Percentiles rank a stretch among this genome's conserved stretches.
These are phyloP conservation scores for Gamarada debralockiae DNA, from an alignment of 495 filamentous ascomycete species.

Conservation along the genomic window DNA sequence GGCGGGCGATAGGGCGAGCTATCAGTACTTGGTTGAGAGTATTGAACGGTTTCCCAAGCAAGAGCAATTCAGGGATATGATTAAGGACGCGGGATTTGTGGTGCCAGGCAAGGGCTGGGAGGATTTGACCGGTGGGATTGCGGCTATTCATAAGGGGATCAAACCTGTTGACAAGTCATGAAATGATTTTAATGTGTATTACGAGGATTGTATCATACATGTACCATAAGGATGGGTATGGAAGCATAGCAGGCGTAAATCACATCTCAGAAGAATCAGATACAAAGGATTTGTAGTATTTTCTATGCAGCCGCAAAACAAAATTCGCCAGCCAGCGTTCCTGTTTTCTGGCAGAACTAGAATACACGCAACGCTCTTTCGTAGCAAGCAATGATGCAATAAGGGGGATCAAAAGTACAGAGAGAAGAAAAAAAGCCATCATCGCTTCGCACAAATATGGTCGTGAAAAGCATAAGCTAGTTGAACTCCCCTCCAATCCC, in stretches of 20 bases:
- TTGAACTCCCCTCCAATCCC: slow-evolving; percentile 26
- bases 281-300: slow-evolving; percentile 22
- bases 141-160: slow-evolving; percentile 93
- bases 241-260: not conserved
- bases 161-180: slow-evolving; percentile 56
- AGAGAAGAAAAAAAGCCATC: slow-evolving; percentile 27
- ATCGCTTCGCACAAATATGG: slow-evolving; percentile 15
- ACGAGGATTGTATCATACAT: not conserved
- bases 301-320: slow-evolving; percentile 23
- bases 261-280: not conserved
- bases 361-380: slow-evolving; percentile 30
- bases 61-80: slow-evolving; percentile 80
- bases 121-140: slow-evolving; percentile 86
- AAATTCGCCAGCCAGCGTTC: slow-evolving; percentile 17
- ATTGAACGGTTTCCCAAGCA: slow-evolving; percentile 92
- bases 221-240: not conserved
- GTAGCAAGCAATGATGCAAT: slow-evolving; percentile 22
- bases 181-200: not conserved
- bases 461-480: slow-evolving; percentile 26
- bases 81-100: slow-evolving; percentile 81
- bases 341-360: slow-evolving; percentile 22
- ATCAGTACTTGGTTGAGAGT: slow-evolving; percentile 98
- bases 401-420: slow-evolving; percentile 24
- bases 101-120: slow-evolving; percentile 80
- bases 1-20: slow-evolving; percentile 89